Evolutionary conservation across 2,329 filamentous ascomycete species (phyloP), one percentile per base, ranked within the genome.

Genomic region (Apiospora arundinis): DNA sequence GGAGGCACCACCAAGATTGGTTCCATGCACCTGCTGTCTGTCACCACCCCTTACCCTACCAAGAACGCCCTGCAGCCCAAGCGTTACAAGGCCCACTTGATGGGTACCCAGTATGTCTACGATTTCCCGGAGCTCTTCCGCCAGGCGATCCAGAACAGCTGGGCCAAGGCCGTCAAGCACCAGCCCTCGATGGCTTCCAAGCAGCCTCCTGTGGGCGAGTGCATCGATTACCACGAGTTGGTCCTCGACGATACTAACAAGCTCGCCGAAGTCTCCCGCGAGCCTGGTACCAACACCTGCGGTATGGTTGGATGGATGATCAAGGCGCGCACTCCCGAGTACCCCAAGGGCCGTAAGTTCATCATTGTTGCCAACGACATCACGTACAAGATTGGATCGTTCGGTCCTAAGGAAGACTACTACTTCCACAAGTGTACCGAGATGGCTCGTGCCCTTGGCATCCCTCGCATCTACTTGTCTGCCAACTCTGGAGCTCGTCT

Each of bases 341-440:
- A 99, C 81, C 95, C 96, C 72, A 89, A 90, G 75, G 96, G 96
- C 72, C 91, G 96, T 76, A 93, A 93, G 80, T 98, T 98, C 84
- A 91, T 99, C 81, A 94, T 99, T 75, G 92, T 99, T 74, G 95
- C 96, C 88, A 99, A 99, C 88, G 96, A 99, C 80, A 99, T 99
- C 82, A 99, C 96, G 23, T 98, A 94, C 89, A 97, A 97, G 88
- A 99, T 98, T 81, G 96, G 96, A 79, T 97, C 94, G 1, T 99
- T 99, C 81, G 96, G 96, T 69, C 96, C 96, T 52, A 92, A 92
- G 84, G 96, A 99, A 86, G 96, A 99, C 83, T 92, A 93, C 78
- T 99, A 97, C 90, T 99, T 99, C 91, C 89, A 97, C 88, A 98
- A 98, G 89, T 99, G 96, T 86, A 98, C 96, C 12, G 95, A 99